phyloP scores from a whole-genome alignment of 1,139 yeast species.

The Pichia sp. region DNA sequence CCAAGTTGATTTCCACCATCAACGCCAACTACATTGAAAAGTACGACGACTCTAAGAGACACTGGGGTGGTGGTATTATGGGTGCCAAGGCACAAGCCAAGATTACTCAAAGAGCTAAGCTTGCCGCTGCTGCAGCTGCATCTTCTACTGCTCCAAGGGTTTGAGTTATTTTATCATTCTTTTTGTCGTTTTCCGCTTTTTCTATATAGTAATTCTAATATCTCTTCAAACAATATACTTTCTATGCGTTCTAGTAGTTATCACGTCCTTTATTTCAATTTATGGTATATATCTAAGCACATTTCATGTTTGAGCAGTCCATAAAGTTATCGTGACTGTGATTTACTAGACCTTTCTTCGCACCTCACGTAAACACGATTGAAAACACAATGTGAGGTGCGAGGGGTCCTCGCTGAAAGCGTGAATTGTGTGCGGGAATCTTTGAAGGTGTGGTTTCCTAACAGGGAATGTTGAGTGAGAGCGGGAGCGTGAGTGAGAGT shows the following conservation, averaged over 20 bases:
- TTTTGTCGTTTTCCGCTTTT: background rate
- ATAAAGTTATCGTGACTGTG: conserved; percentile 2
- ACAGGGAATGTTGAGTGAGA: too few species aligned
- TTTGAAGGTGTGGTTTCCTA: background rate
- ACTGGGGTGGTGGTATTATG: conserved; percentile 99
- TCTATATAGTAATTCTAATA: background rate
- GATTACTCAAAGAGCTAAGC: conserved; percentile 44
- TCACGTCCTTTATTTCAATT: too few species aligned
- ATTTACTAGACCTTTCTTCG: background rate
- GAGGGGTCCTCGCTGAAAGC: background rate
- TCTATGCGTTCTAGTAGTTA: too few species aligned
- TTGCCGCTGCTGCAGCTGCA: conserved; percentile 33
- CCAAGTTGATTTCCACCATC: conserved; percentile 87
- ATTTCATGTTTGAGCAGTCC: too few species aligned
- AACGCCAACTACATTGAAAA: conserved; percentile 88
- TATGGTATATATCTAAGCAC: too few species aligned
- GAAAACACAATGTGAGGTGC: background rate
- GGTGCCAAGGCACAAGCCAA: conserved; percentile 89
- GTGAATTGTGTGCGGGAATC: background rate
- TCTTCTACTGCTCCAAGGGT: conserved; percentile 18
- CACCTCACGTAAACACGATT: background rate
- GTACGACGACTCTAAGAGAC: conserved; percentile 93
- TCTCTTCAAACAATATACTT: too few species aligned
- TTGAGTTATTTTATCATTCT: background rate
- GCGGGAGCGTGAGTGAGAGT: background rate